phyloP scores from a whole-genome alignment of 108 stramenopile species.

The Discostella pseudostelligera region DNA sequence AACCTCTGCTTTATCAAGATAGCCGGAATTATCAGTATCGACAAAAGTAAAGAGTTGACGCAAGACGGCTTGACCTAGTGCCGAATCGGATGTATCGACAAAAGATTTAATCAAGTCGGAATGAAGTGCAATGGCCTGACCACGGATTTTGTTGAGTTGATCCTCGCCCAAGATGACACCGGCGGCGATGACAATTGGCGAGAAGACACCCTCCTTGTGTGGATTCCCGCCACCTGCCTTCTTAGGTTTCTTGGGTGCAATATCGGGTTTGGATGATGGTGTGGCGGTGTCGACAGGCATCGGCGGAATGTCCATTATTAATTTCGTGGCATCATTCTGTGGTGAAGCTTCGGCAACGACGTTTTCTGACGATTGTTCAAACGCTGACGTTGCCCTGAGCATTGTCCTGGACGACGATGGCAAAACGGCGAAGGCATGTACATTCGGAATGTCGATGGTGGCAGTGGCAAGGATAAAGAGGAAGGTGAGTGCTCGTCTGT shows the following conservation, averaged over 20 bases:
- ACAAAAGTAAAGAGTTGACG: conserved; percentile 52
- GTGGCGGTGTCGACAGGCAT: neutral
- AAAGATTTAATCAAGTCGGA: conserved; percentile 74
- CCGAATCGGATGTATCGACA: conserved; percentile 68
- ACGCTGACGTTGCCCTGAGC: neutral
- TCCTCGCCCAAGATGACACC: conserved; percentile 66
- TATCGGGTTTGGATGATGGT: neutral
- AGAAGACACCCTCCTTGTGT: conserved; percentile 68
- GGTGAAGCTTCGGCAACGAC: neutral
- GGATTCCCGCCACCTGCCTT: conserved; percentile 15
- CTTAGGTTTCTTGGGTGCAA: neutral
- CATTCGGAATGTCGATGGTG: no score
- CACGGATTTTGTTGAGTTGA: conserved; percentile 73
- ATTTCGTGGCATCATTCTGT: conserved; percentile 15
- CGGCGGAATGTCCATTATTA: conserved; percentile 46
- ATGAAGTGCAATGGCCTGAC: conserved; percentile 66
- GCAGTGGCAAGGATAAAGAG: no score
- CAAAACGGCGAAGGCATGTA: no score
- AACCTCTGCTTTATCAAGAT: conserved; percentile 64
- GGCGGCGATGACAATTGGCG: conserved; percentile 64
- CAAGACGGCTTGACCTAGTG: conserved; percentile 61
- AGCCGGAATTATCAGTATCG: conserved; percentile 63
- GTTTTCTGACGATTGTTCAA: neutral
- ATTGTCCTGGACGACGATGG: no score
- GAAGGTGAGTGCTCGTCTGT: no score